These are phyloP conservation scores for Leptographium lundbergii DNA, from an alignment of 2,329 filamentous ascomycete genomes.

Conservation along the genomic window DNA sequence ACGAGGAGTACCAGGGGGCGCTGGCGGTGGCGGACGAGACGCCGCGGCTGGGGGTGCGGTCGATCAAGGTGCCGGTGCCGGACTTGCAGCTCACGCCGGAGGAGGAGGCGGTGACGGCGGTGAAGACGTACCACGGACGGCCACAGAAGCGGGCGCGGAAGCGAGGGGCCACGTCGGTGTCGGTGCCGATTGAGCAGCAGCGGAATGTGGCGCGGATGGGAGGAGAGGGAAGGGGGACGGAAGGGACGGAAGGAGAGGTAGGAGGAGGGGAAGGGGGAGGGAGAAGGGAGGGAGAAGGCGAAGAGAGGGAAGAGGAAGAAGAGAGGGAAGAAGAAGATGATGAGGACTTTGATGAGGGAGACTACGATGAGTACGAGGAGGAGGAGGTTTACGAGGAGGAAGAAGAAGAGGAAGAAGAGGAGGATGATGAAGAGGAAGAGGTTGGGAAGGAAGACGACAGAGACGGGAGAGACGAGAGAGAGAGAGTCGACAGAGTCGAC, in stretches of 20 bases:
- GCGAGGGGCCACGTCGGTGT: conserved; percentile 8
- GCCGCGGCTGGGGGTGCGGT: conserved; percentile 15
- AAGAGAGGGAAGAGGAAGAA: background rate
- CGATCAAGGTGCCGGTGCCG: conserved; percentile 25
- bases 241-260: background rate
- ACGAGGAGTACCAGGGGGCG: conserved; percentile 32
- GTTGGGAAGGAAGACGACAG: conserved; percentile 4
- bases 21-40: conserved; percentile 24
- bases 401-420: conserved; percentile 4
- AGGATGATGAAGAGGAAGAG: background rate
- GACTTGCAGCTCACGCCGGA: conserved; percentile 25
- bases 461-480: conserved; percentile 1
- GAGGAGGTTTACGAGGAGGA: conserved; percentile 5
- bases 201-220: background rate
- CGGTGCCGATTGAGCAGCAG: conserved; percentile 9
- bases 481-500: too few species aligned
- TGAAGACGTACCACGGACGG: conserved; percentile 9
- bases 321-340: background rate
- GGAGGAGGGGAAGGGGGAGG: conserved; percentile 1
- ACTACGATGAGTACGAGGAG: conserved; percentile 5
- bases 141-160: conserved; percentile 8
- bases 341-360: too few species aligned
- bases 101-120: conserved; percentile 15
- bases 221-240: conserved; percentile 2
- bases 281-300: conserved; percentile 1